Base-by-base conservation (phyloP, 2,329 filamentous ascomycete genomes). In the Incumbomyces delicatus region DNA sequence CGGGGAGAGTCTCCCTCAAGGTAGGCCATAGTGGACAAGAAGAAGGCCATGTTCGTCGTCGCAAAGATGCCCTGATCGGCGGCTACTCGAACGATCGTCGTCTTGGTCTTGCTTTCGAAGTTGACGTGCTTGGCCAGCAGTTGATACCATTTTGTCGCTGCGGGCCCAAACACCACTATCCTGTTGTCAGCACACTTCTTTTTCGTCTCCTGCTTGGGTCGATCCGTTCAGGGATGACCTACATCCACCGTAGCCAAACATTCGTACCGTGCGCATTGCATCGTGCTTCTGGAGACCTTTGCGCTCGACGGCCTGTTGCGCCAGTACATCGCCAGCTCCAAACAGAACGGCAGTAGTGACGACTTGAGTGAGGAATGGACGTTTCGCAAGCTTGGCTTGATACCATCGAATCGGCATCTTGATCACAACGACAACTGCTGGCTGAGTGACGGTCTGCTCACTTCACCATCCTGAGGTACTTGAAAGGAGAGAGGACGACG, bases 331-430 rank as follows among this genome's bases (percentile, higher is more conserved):
- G 59, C 92, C 92, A 12, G 88, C 86, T 49, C 85, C 89, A 64
- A 96, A 98, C 53, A 98, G 81, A 50, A 96, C 65, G 41, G 87
- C 85, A 33, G 90, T 95, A 47, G 88, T 94, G 58, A 95, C 71
- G 63, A 83, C 86, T 73, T 95, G 87, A 10, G 90, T 96, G 60
- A 95, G 78, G 58, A 96, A 73, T 50, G 90, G 90, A 61, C 85
- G 79, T 60, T 80, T 77, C 58, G 84, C 82, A 63, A 95, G 75
- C 66, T 80, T 85, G 61, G 79, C 74, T 69, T 94, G 87, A 72
- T 96, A 96, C 88, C 89, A 44, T 14, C 31, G 41, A 14, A 44
- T 17, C 6, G 36, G 13, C 31, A 20, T 44, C 11, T 44, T 17
- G 10, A 14, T 27, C 11, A 17, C 16, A 32, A 16, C 27, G 8